phyloP scores from a whole-genome alignment of 1,284 basidiomycete genomes.

The Naganishia liquefaciens region DNA sequence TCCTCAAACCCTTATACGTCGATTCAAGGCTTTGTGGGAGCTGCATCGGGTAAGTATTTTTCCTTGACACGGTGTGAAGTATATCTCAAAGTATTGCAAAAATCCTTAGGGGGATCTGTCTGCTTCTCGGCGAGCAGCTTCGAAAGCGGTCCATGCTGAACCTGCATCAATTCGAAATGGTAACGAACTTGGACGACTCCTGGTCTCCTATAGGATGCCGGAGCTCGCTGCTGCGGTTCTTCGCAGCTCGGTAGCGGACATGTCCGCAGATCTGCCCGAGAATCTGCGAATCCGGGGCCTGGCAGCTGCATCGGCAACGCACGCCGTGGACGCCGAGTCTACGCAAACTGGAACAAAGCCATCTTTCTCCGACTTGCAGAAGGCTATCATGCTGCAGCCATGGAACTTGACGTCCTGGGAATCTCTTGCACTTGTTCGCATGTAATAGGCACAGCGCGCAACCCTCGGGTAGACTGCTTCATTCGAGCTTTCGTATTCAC shows the following conservation, averaged over 20 bases:
- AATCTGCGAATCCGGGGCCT: slow-evolving; percentile 6
- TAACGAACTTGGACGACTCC: background rate
- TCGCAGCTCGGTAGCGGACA: background rate
- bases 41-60: slow-evolving; percentile 16
- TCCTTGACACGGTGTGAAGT: background rate
- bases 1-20: slow-evolving; percentile 17
- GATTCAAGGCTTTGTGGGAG: slow-evolving; percentile 43
- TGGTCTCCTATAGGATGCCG: slow-evolving; percentile 11
- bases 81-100: background rate
- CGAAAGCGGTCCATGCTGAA: background rate
- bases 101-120: slow-evolving; percentile 8
- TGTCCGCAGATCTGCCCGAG: slow-evolving; percentile 1
- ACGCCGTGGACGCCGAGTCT: background rate
- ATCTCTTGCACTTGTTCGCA: slow-evolving; percentile 8
- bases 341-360: background rate
- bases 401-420: slow-evolving; percentile 21
- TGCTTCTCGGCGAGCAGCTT: slow-evolving; percentile 7
- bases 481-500: no score
- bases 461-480: no score
- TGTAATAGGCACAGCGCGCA: background rate
- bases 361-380: slow-evolving; percentile 9
- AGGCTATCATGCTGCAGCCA: slow-evolving; percentile 25
- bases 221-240: slow-evolving; percentile 6
- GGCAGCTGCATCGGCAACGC: background rate
- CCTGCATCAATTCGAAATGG: background rate